These are phyloP conservation scores for Brassica balearica DNA, from an alignment of 441 rosid genomes.

Conservation along the genomic window DNA sequence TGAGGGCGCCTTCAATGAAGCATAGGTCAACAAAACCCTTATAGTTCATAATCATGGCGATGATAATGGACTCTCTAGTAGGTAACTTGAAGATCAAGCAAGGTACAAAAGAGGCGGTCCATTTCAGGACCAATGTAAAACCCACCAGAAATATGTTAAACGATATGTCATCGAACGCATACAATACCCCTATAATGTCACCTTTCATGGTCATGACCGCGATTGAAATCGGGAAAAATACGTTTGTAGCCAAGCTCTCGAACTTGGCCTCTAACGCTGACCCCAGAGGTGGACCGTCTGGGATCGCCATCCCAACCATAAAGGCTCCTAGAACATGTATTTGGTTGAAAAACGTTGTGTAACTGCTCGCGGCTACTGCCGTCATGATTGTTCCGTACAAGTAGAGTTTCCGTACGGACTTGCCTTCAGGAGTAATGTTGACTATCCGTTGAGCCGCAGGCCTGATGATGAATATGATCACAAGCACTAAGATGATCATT, in stretches of 20 bases:
- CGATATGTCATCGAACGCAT: constrained; percentile 38
- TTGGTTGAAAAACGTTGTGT: not conserved
- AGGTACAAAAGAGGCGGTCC: constrained; percentile 38
- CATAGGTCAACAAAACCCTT: constrained; percentile 41
- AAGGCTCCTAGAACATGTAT: constrained; percentile 41
- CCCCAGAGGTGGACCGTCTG: constrained; percentile 47
- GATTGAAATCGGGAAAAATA: constrained; percentile 39
- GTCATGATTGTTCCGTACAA: constrained; percentile 30
- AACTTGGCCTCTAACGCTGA: constrained; percentile 41
- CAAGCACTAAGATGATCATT: constrained; percentile 23
- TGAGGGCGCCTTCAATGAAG: not conserved
- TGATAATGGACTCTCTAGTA: constrained; percentile 33
- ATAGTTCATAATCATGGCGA: constrained; percentile 43
- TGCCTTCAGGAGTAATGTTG: constrained; percentile 37
- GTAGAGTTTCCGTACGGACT: constrained; percentile 19
- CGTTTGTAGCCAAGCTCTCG: constrained; percentile 31
- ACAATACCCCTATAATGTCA: constrained; percentile 23
- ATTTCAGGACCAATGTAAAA: constrained; percentile 32
- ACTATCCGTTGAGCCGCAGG: constrained; percentile 37
- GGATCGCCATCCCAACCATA: constrained; percentile 41
- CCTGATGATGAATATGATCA: constrained; percentile 31
- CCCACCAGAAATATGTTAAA: constrained; percentile 34
- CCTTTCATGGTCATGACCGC: constrained; percentile 35
- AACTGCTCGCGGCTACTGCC: constrained; percentile 31
- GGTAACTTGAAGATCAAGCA: constrained; percentile 43